Evolutionary conservation across 129 eudicot genomes (phyloP).

Genomic region (Pittosporum tobira): DNA sequence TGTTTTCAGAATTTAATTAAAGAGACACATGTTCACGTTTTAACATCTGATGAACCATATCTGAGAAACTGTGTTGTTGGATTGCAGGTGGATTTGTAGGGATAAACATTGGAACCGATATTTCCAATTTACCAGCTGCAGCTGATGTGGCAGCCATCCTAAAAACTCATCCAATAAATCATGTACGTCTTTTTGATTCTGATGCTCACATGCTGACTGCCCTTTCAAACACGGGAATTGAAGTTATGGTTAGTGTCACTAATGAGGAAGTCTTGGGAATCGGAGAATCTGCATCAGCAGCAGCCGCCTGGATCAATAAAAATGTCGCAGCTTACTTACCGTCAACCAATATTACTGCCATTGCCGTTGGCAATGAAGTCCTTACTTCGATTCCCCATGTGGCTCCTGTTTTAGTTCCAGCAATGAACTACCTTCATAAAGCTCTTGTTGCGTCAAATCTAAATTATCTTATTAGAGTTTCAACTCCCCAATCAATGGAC

Average conservation of each 20-base stretch:
- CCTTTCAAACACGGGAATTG: constrained; percentile 62
- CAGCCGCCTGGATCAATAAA: constrained; percentile 65
- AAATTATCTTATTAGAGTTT: constrained; percentile 51
- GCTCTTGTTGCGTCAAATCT: constrained; percentile 75
- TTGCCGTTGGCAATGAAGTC: constrained; percentile 78
- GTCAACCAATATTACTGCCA: constrained; percentile 70
- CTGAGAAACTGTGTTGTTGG: constrained; percentile 3
- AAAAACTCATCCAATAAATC: constrained; percentile 52
- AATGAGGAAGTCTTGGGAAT: constrained; percentile 63
- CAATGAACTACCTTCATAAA: constrained; percentile 65
- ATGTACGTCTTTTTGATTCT: constrained; percentile 69
- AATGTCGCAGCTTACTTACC: constrained; percentile 78
- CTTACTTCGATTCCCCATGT: constrained; percentile 58
- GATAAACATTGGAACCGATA: constrained; percentile 62
- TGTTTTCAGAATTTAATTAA: no score
- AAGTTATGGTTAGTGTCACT: constrained; percentile 68
- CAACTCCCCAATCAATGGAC: constrained; percentile 67
- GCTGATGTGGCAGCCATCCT: constrained; percentile 57
- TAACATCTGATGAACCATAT: not conserved
- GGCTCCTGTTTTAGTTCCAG: constrained; percentile 55
- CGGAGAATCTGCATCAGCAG: constrained; percentile 54
- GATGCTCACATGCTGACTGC: constrained; percentile 67
- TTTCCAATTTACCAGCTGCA: constrained; percentile 58
- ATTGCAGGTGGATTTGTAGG: constrained; percentile 66
- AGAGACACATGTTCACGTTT: not conserved